phyloP scores from a whole-genome alignment of 1,139 yeast species.

The Pneumocystis carinii region DNA sequence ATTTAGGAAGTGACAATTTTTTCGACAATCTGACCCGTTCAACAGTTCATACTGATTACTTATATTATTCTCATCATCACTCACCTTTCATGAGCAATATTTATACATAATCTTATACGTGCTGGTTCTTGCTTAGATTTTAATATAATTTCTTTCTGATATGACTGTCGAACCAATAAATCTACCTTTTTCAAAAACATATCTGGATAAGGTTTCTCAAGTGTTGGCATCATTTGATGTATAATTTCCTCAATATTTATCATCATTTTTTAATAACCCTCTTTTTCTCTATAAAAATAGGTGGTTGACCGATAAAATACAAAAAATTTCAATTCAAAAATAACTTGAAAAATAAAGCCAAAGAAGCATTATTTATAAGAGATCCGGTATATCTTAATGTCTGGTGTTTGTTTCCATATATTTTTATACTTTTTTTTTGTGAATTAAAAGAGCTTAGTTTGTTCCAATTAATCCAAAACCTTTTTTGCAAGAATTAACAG shows the following conservation, averaged over 20 bases:
- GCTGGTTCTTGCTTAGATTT: slow-evolving; percentile 10
- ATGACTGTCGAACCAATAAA: slow-evolving; percentile 5
- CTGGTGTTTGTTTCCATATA: background rate
- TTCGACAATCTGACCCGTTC: background rate
- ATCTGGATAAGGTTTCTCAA: slow-evolving; percentile 5
- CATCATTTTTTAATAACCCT: background rate
- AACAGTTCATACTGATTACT: background rate
- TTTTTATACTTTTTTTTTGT: background rate
- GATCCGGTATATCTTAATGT: background rate
- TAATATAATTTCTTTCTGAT: slow-evolving; percentile 3
- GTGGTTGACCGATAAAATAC: background rate
- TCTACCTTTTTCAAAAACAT: slow-evolving; percentile 1
- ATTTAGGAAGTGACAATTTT: background rate
- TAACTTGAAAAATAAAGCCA: too few relatives aligned
- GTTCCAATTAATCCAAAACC: slow-evolving; percentile 86
- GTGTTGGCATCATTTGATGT: slow-evolving; percentile 6
- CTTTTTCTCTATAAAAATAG: background rate
- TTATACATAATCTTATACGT: background rate
- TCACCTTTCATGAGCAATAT: background rate
- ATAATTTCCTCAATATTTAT: slow-evolving; percentile 3
- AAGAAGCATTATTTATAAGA: too few relatives aligned
- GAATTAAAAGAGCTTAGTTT: slow-evolving; percentile 27
- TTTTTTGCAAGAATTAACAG: slow-evolving; percentile 58
- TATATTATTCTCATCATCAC: background rate
- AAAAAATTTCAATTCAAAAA: background rate